Evolutionary conservation across 2,329 filamentous ascomycete genomes (phyloP).

Genomic region (Madurella mycetomatis): DNA sequence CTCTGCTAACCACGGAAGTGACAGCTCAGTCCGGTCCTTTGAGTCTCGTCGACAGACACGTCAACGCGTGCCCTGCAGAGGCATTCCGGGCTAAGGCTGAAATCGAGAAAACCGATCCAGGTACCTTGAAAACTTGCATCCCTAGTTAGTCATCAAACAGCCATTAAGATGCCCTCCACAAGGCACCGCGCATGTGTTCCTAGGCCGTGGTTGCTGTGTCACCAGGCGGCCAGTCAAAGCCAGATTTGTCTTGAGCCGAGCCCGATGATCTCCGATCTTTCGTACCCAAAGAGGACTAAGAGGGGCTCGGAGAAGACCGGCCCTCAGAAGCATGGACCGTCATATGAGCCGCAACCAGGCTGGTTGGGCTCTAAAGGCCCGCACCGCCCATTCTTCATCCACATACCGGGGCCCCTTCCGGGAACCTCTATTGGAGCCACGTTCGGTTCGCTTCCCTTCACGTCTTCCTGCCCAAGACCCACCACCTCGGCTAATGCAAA

Average conservation of each 20-base stretch:
- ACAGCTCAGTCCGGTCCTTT: conserved; percentile 5
- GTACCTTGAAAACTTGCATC: conserved; percentile 15
- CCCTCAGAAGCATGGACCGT: conserved; percentile 9
- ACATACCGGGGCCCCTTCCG: conserved; percentile 16
- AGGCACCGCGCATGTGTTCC: conserved; percentile 8
- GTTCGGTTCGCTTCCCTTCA: conserved; percentile 29
- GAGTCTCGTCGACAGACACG: conserved; percentile 17
- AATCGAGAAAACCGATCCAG: conserved; percentile 4
- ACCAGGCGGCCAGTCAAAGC: conserved; percentile 7
- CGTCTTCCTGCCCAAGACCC: conserved; percentile 34
- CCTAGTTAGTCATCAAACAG: conserved; percentile 11
- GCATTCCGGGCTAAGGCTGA: conserved; percentile 9
- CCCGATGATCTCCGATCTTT: conserved; percentile 17
- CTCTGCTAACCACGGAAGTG: conserved; percentile 10
- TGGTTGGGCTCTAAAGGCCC: conserved; percentile 28
- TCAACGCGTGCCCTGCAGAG: conserved; percentile 18
- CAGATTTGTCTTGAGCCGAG: conserved; percentile 6
- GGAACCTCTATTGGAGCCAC: conserved; percentile 35
- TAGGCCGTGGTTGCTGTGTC: conserved; percentile 3
- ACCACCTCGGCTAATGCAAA: conserved; percentile 28
- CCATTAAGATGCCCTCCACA: conserved; percentile 8
- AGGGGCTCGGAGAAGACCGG: conserved; percentile 7
- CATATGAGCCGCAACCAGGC: conserved; percentile 19
- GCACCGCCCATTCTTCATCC: conserved; percentile 21
- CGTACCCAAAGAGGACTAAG: conserved; percentile 18